These are phyloP conservation scores for Kazachstania psychrophila DNA, from an alignment of 805 yeast species.

Conservation along the genomic window DNA sequence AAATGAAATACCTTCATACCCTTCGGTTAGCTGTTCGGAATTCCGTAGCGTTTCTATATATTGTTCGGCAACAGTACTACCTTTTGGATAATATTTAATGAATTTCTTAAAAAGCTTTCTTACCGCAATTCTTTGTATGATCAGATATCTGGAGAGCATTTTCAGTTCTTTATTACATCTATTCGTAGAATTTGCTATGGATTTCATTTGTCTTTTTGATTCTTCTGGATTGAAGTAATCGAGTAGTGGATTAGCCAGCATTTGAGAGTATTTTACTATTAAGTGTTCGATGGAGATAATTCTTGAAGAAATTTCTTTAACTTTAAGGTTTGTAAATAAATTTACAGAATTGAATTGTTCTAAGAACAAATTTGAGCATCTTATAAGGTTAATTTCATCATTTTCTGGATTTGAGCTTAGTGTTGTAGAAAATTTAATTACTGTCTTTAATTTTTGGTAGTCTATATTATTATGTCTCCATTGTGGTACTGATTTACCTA, in stretches of 20 bases:
- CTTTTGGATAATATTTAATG: constrained; percentile 18
- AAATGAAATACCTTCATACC: constrained; percentile 39
- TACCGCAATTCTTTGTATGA: constrained; percentile 53
- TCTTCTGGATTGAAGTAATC: not conserved
- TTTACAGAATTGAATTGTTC: constrained; percentile 23
- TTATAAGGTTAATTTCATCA: constrained; percentile 1
- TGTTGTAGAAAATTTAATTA: constrained; percentile 50
- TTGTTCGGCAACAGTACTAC: constrained; percentile 5
- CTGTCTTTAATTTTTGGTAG: constrained; percentile 64
- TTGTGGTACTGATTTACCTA: constrained; percentile 71
- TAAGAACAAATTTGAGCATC: constrained; percentile 9
- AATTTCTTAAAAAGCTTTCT: constrained; percentile 52
- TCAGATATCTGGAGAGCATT: constrained; percentile 45
- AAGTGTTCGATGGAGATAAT: constrained; percentile 22
- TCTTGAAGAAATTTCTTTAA: constrained; percentile 25
- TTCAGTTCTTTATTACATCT: constrained; percentile 34
- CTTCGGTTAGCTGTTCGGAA: constrained; percentile 13
- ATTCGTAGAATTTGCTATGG: constrained; percentile 14
- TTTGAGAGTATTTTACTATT: constrained; percentile 12
- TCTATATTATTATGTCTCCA: constrained; percentile 82
- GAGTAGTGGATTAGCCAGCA: not conserved
- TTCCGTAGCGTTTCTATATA: constrained; percentile 11
- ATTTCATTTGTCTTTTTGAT: constrained; percentile 9
- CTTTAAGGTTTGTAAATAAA: constrained; percentile 21
- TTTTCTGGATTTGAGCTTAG: constrained; percentile 1